These are phyloP conservation scores for Colletotrichum plurivorum DNA, from an alignment of 2,329 filamentous ascomycete species.

Conservation along the genomic window DNA sequence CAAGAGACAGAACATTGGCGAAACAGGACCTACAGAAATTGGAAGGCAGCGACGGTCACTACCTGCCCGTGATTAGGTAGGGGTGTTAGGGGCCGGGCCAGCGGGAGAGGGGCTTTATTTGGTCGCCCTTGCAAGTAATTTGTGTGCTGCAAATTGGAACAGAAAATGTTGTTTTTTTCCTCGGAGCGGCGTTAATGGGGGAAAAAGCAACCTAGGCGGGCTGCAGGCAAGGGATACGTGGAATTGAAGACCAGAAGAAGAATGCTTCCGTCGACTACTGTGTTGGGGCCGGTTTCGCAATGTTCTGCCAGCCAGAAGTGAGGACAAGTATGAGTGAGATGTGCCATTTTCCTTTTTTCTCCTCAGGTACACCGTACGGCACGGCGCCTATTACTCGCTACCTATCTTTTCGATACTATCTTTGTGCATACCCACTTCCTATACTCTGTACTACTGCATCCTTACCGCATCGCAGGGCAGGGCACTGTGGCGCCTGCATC, in stretches of 20 bases:
- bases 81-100: background rate
- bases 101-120: conserved; percentile 11
- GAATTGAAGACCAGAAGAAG: conserved; percentile 16
- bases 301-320: conserved; percentile 1
- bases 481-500: background rate
- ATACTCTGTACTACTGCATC: background rate
- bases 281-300: conserved; percentile 7
- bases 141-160: conserved; percentile 28
- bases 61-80: background rate
- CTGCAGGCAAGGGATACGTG: conserved; percentile 15
- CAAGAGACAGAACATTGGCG: conserved; percentile 38
- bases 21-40: conserved; percentile 29
- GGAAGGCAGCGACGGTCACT: conserved; percentile 19
- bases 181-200: conserved; percentile 26
- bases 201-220: conserved; percentile 32
- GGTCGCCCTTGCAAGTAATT: conserved; percentile 25
- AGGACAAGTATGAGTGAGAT: background rate
- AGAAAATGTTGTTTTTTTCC: conserved; percentile 7
- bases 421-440: conserved; percentile 10
- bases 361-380: too few species aligned
- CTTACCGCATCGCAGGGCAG: too few species aligned
- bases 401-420: background rate
- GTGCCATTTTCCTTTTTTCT: conserved; percentile 16
- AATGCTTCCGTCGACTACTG: conserved; percentile 9
- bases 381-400: too few species aligned